Evolutionary conservation across 768 basidiomycete species (phyloP), one percentile per base, ranked within the genome.

Genomic region (Phlegmacium glaucopus): DNA sequence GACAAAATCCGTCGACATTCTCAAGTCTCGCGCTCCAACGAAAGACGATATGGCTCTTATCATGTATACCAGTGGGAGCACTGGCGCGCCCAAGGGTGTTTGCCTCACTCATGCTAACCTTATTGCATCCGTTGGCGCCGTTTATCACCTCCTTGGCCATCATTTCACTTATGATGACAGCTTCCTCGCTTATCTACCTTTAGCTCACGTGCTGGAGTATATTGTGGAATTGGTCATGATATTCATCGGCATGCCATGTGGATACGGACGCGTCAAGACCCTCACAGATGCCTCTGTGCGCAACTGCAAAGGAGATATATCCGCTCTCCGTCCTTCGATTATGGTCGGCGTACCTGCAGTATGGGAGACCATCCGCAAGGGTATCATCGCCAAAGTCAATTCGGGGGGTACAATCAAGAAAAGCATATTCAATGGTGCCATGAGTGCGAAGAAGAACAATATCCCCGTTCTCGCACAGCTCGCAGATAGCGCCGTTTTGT

Each of bases 321-420:
- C 75, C 44, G 76, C 83, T 10, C 89, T 96, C 74, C 70, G 75
- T 36, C 95, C 95, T 6, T 77, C 83, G n/a, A 84, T 96, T 68
- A 85, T 98, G 79, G 81, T 91, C 44, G 95, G 93, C 44, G 95
- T 98, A 2, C 95, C 95, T 1, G 90, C 94, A 2, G 89, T 98
- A 1, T 99, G 93, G 93, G 95, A 99, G 68, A 85, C 82, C 45
- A 97, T 97, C 54, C 84, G 94, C 49, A 99, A 99, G 72, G 94
- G 94, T 27, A 94, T 99, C 61, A 59, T 93, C 9, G 63, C 75
- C 50, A 92, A 93, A 67, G 84, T 97, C 44, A 79, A 90, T 48
- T 60, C 78, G 3, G 69, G 83, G 2, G 85, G 90, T 8, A 35
- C 67, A 1, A 12, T 92, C 57, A 89, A 79, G 74, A 87, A 84